phyloP scores from a whole-genome alignment of 306 rosid genomes.

The Rosa persica region DNA sequence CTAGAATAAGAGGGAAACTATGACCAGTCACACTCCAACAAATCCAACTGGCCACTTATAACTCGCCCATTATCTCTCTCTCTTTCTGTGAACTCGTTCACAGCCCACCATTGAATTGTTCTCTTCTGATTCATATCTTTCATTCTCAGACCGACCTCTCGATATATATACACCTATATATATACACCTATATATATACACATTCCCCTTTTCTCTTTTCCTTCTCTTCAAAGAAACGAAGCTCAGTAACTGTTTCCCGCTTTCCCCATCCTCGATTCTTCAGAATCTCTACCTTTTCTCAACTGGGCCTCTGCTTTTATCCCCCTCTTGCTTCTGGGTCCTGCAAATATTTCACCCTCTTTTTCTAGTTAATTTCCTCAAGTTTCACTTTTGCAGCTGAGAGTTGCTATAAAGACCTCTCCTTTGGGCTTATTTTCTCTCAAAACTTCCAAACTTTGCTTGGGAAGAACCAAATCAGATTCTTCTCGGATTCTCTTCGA shows the following conservation, averaged over 20 bases:
- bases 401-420: constrained; percentile 6
- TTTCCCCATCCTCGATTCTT: constrained; percentile 31
- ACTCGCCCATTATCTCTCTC: neutral
- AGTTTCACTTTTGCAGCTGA: neutral
- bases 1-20: neutral
- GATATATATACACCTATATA: constrained; percentile 18
- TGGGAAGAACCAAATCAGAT: constrained; percentile 16
- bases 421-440: constrained; percentile 9
- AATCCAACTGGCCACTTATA: neutral
- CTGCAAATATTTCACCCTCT: constrained; percentile 16
- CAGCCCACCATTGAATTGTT: constrained; percentile 15
- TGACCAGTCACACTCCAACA: constrained; percentile 4
- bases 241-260: constrained; percentile 34
- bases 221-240: constrained; percentile 63
- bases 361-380: constrained; percentile 17
- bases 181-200: neutral
- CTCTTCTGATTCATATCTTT: constrained; percentile 21
- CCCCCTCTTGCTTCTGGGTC: constrained; percentile 16
- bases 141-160: constrained; percentile 18
- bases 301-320: constrained; percentile 33
- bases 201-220: constrained; percentile 37
- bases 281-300: constrained; percentile 27
- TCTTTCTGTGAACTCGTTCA: constrained; percentile 1
- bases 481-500: constrained; percentile 67
- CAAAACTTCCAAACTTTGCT: neutral